Percentiles rank a stretch among this genome's conserved stretches.
Evolutionary conservation across 331 rosid species (phyloP).

Genomic region (Saraca asoca): DNA sequence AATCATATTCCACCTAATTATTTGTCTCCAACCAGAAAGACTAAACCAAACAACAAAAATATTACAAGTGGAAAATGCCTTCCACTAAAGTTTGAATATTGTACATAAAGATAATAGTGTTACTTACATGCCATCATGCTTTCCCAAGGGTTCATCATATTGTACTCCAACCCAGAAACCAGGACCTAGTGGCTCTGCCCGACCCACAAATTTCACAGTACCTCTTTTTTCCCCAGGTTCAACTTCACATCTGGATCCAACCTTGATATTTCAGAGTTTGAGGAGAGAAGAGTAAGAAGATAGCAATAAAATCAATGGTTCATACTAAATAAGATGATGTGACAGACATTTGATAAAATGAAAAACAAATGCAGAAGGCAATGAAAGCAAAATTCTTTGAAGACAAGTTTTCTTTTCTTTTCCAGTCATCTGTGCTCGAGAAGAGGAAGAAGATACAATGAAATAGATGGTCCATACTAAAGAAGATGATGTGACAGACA

Average conservation of each 20-base stretch:
- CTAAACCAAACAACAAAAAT: not conserved
- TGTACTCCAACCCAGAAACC: slow-evolving; percentile 97
- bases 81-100: not conserved
- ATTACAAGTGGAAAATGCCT: not conserved
- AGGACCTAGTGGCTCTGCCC: slow-evolving; percentile 75
- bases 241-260: slow-evolving; percentile 95
- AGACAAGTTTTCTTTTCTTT: no score
- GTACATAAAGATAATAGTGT: slow-evolving; percentile 17
- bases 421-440: no score
- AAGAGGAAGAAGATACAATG: no score
- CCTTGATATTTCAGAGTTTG: slow-evolving; percentile 48
- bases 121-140: slow-evolving; percentile 92
- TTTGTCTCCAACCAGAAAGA: not conserved
- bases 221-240: slow-evolving; percentile 91
- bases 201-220: slow-evolving; percentile 68
- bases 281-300: slow-evolving; percentile 18
- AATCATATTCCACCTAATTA: no score
- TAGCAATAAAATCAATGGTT: not conserved
- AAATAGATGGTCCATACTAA: not conserved
- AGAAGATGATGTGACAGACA: not conserved
- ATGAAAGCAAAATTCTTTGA: no score
- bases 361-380: no score
- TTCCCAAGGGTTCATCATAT: slow-evolving; percentile 96
- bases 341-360: no score
- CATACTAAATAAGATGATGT: no score